Base-by-base conservation (phyloP, 495 filamentous ascomycete species). In the Letharia lupina region DNA sequence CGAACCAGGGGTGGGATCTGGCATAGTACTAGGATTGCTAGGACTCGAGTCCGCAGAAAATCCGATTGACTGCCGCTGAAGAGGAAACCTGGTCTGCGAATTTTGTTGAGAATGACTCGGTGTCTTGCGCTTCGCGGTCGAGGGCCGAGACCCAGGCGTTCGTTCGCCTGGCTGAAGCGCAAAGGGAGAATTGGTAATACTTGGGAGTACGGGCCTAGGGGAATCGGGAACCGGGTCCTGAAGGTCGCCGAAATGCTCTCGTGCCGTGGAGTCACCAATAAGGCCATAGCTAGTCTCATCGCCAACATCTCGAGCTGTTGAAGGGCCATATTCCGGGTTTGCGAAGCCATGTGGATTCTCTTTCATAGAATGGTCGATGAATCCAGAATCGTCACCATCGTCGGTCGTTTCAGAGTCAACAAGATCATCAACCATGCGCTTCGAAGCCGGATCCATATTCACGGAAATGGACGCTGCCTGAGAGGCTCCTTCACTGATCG, bases 401-500 rank as follows among this genome's bases (percentile, higher is more conserved):
- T 83, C 81, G 61, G 78, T 79, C 7, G 75, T 77, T 63, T 82
- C 79, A 12, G 80, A 81, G 45, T 83, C 85, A 12, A 91, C 83
- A 57, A 90, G 77, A 63, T 84, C 78, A 69, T 90, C 86, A 18
- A 89, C 86, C 63, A 65, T 41, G 16, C 57, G 67, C 48, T 64
- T 63, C 28, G 58, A 62, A 20, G 42, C 52, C 18, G 66, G 28
- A 58, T 78, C 79, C 35, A 77, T 77, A 20, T 77, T 78, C 70
- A 82, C 75, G 1, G 80, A 80, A 23, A 75, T 74, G 5, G 79
- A 78, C 42, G 78, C 77, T 8, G 79, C 78, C 64, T 81, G 80
- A 48, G 80, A 82, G 59, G 73, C 78, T 44, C 39, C 60, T 39
- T 42, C 64, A 28, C 66, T 58, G 5, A 35, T 74, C 77, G 64